A percentile compares a stretch with the other conserved stretches of the same genome.
These are phyloP conservation scores for Stereocaulon alpinum DNA, from an alignment of 495 filamentous ascomycete genomes.

Conservation along the genomic window DNA sequence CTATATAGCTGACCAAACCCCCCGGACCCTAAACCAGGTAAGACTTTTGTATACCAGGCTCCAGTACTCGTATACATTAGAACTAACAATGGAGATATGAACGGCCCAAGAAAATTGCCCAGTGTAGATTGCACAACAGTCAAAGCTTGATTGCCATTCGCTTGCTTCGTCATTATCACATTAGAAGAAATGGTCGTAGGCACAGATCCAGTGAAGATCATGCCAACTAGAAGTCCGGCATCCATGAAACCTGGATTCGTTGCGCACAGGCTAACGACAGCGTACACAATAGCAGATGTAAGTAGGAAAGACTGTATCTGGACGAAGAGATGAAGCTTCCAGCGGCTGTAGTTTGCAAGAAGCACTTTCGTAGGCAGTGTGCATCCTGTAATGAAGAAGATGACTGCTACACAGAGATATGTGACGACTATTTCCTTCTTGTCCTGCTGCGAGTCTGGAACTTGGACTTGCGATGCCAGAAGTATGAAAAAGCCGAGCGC, in stretches of 20 bases:
- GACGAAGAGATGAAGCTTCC: constrained; percentile 32
- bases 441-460: constrained; percentile 26
- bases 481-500: constrained; percentile 37
- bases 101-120: constrained; percentile 34
- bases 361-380: constrained; percentile 30
- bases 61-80: constrained; percentile 30
- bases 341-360: constrained; percentile 29
- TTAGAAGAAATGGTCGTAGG: constrained; percentile 35
- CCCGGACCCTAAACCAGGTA: constrained; percentile 19
- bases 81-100: constrained; percentile 31
- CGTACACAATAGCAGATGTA: constrained; percentile 30
- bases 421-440: constrained; percentile 28
- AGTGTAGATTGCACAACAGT: constrained; percentile 35
- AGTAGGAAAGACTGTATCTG: constrained; percentile 34
- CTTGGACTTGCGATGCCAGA: constrained; percentile 33
- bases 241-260: constrained; percentile 33
- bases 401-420: constrained; percentile 31
- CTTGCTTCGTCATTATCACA: constrained; percentile 34
- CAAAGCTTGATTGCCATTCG: constrained; percentile 32
- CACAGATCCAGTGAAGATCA: constrained; percentile 31
- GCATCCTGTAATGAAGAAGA: constrained; percentile 36
- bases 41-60: constrained; percentile 33
- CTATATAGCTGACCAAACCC: constrained; percentile 28
- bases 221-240: constrained; percentile 31
- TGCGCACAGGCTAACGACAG: constrained; percentile 29